These are phyloP conservation scores for Amorphotheca resinae DNA, from an alignment of 495 filamentous ascomycete genomes.

Conservation along the genomic window DNA sequence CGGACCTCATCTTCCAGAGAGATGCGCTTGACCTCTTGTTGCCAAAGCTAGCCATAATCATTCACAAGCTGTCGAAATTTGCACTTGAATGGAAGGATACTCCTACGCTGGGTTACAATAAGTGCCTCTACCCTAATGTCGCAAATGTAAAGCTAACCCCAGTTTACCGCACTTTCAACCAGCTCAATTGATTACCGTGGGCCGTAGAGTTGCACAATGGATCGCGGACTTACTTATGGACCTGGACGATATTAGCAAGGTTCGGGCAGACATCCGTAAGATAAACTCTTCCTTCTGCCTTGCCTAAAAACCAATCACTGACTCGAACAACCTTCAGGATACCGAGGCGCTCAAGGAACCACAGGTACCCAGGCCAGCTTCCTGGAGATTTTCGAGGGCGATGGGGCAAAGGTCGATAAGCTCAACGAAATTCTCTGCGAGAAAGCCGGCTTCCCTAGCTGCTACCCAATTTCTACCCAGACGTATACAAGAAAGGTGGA, in stretches of 20 bases:
- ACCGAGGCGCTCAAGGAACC: conserved; percentile 69
- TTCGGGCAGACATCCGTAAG: conserved; percentile 50
- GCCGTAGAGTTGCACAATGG: conserved; percentile 64
- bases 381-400: conserved; percentile 60
- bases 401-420: conserved; percentile 65
- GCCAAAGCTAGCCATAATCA: conserved; percentile 74
- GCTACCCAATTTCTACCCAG: conserved; percentile 66
- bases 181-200: conserved; percentile 73
- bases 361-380: conserved; percentile 50
- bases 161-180: conserved; percentile 31
- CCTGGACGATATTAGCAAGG: conserved; percentile 66
- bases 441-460: conserved; percentile 69
- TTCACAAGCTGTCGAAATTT: conserved; percentile 68
- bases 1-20: conserved; percentile 73
- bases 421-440: conserved; percentile 67
- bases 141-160: too few relatives aligned
- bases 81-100: conserved; percentile 61
- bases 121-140: too few relatives aligned
- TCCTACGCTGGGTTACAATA: conserved; percentile 50
- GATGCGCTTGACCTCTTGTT: conserved; percentile 38
- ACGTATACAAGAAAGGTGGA: conserved; percentile 73
- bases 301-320: conserved; percentile 62
- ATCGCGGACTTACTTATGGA: conserved; percentile 65
- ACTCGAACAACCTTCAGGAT: conserved; percentile 28
- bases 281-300: too few relatives aligned